Evolutionary conservation across 768 basidiomycete species (phyloP).

Genomic region (Glaciozyma martinii): DNA sequence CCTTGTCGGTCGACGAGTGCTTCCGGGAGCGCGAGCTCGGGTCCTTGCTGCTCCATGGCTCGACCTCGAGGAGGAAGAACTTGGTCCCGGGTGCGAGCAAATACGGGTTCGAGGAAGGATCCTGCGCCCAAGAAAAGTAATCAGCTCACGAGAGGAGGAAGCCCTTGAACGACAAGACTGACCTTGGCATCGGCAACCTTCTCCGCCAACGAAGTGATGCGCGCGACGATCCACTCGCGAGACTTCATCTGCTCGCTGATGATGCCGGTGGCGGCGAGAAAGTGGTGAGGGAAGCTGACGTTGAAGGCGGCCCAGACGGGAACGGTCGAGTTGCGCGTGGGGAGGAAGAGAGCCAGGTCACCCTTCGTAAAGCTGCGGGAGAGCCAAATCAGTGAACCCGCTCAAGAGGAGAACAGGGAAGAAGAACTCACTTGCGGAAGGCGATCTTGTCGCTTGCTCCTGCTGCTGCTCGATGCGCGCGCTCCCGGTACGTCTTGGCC

Average conservation of each 20-base stretch:
- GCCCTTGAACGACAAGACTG: conserved; percentile 32
- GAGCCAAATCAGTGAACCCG: rapidly evolving
- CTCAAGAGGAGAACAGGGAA: background rate
- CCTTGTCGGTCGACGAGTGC: conserved; percentile 23
- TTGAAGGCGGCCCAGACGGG: conserved; percentile 99
- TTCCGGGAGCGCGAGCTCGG: conserved; percentile 16
- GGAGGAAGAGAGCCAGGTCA: conserved; percentile 89
- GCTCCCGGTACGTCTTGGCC: conserved; percentile 88
- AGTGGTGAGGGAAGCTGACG: conserved; percentile 95
- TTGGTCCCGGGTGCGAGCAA: conserved; percentile 79
- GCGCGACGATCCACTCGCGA: conserved; percentile 85
- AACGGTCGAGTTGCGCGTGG: conserved; percentile 84
- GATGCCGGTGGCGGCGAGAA: conserved; percentile 76
- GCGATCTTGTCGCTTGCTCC: conserved; percentile 76
- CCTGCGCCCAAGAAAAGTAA: conserved; percentile 44
- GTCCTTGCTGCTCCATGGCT: conserved; percentile 56
- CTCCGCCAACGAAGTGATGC: conserved; percentile 80
- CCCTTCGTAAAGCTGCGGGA: conserved; percentile 63
- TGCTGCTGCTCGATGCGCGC: conserved; percentile 45
- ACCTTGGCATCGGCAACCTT: conserved; percentile 73
- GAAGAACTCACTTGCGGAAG: conserved; percentile 56
- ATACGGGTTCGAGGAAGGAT: conserved; percentile 78
- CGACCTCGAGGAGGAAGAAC: conserved; percentile 87
- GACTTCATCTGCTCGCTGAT: conserved; percentile 81
- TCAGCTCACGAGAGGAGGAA: conserved; percentile 44